Evolutionary conservation across 441 rosid genomes (phyloP).

Genomic region (Populus hybrid): DNA sequence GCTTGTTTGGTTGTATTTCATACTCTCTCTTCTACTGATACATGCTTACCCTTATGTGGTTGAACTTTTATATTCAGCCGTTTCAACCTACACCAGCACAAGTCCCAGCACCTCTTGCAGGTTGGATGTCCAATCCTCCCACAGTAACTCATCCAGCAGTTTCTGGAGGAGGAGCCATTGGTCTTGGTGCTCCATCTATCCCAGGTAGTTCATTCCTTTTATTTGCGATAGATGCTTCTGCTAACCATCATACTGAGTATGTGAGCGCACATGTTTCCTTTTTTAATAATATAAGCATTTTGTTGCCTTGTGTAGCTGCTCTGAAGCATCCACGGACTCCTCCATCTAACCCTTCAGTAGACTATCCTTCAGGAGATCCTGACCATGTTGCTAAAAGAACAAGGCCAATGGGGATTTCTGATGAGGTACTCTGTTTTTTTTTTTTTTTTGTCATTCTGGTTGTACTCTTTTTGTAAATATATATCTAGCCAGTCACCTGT

Average conservation of each 20-base stretch:
- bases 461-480: constrained; percentile 6
- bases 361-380: constrained; percentile 85
- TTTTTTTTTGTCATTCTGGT: background rate
- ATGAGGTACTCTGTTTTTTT: constrained; percentile 59
- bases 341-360: constrained; percentile 72
- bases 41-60: constrained; percentile 26
- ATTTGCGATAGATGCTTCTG: constrained; percentile 12
- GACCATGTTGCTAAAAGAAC: constrained; percentile 83
- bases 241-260: background rate
- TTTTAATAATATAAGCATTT: constrained; percentile 22
- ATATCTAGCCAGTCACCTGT: background rate
- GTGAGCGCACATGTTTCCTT: constrained; percentile 8
- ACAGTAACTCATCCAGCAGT: constrained; percentile 81
- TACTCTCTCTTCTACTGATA: background rate
- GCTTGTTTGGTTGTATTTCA: background rate
- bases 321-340: constrained; percentile 96
- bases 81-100: constrained; percentile 80
- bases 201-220: constrained; percentile 42
- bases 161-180: constrained; percentile 82
- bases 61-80: constrained; percentile 53
- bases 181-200: constrained; percentile 85
- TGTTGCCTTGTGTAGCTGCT: constrained; percentile 50
- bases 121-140: constrained; percentile 97
- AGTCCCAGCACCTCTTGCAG: constrained; percentile 86
- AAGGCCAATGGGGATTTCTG: constrained; percentile 84